Base-by-base conservation (phyloP, 345 rosid species). In the Lumnitzera littorea region DNA sequence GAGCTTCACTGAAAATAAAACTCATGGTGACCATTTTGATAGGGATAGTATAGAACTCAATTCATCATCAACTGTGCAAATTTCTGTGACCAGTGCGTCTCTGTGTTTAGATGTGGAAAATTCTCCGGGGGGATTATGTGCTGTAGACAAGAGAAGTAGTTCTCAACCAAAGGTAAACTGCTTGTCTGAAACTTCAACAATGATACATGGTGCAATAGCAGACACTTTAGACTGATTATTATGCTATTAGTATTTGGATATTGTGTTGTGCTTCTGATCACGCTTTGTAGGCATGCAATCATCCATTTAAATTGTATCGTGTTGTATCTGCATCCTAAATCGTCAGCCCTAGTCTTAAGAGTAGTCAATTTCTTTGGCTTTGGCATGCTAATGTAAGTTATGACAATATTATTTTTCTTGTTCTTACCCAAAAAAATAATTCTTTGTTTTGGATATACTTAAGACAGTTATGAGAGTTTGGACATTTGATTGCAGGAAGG, bases 401-500 rank as follows among this genome's bases (percentile, higher is more conserved):
- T 20, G 20, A 20, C 20, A 20, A 20, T 20, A 20, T 20, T 20
- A 20, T 20, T 20, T 20, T 20, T 20, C 20, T 20, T 20, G 20
- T 20, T 20, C 20, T 20, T 20, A 20, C 20, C 20, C 20, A 20
- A 20, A 20, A 20, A 25, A 24, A 64, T 16, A 67, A 12, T 20
- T n/a, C 16, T 9, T 55, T 8, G 54, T 24, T 17, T 25, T 53
- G 14, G 62, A 43, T 69, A 50, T 13, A 1, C 46, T 47, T 62
- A 51, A 51, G 63, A 24, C 17, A 63, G 43, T 48, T 54, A 31
- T 71, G 17, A 67, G 55, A 48, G 36, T 60, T 20, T 49, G 60
- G 57, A 50, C 64, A 29, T 61, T 48, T 56, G 31, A 51, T 66
- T 74, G 58, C 75, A 68, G 60, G 57, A 55, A 74, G 43, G 82